A percentile compares a stretch with the other conserved stretches of the same genome.
Evolutionary conservation across 2,329 filamentous ascomycete species (phyloP).

Genomic region (Ophiostoma sp.): DNA sequence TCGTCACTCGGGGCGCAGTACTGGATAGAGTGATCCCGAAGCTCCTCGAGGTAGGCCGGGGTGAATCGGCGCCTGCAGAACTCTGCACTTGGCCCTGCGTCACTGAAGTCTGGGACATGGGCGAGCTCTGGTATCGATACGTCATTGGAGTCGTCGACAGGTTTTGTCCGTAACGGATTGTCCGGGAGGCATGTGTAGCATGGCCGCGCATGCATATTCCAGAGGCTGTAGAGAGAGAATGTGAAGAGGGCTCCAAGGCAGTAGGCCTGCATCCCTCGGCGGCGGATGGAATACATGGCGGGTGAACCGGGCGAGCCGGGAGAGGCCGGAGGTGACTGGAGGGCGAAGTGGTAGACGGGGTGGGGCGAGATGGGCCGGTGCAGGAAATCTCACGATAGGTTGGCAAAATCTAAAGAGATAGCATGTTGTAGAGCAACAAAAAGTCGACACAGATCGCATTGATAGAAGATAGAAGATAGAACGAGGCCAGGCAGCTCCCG

Average conservation of each 20-base stretch:
- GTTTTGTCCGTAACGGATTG: neutral
- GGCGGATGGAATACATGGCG: constrained; percentile 2
- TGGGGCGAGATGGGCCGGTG: neutral
- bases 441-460: neutral
- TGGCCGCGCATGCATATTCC: neutral
- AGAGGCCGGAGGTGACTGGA: neutral
- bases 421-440: neutral
- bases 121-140: constrained; percentile 12
- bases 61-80: constrained; percentile 22
- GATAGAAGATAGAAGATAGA: neutral
- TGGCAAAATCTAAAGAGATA: neutral
- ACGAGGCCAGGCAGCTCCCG: neutral
- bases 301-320: neutral
- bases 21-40: constrained; percentile 24
- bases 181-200: neutral
- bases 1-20: constrained; percentile 21
- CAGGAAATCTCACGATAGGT: neutral
- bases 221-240: constrained; percentile 16
- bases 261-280: constrained; percentile 11
- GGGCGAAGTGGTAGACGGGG: neutral
- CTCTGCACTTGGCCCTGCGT: neutral
- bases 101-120: neutral
- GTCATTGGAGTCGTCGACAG: neutral
- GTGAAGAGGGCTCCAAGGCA: constrained; percentile 6
- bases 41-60: constrained; percentile 22